Evolutionary conservation across 2,329 filamentous ascomycete genomes (phyloP), one percentile per base, ranked within the genome.

Genomic region (Epichloe sibirici): DNA sequence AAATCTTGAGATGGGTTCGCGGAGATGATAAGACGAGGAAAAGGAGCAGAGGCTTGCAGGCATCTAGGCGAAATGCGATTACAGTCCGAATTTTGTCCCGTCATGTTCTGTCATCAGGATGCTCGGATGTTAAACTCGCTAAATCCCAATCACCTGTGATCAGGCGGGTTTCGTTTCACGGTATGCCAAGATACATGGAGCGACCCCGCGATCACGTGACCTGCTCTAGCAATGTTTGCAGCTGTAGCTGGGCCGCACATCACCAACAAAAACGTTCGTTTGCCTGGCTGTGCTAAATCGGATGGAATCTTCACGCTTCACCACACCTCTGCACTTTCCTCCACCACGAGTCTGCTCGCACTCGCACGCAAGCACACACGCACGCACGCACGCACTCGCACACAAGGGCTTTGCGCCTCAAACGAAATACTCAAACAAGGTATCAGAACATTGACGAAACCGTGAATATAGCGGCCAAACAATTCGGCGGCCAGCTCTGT

Each of bases 151-250:
- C 4, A 17, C n/a, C 28, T 35, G 31, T 31, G 9, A 31, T 31
- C 3, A 31, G 31, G 31, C 31, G 31, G 31, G 9, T 31, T 31
- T 31, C 31, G 9, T 31, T 31, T 31, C 31, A 9, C 31, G 31
- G 9, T 28, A 28, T 31, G 49, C 4, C 31, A 37, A 15, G n/a
- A 42, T 15, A 46, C 31, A 25, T 42, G 31, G 44, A 49, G 55
- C 51, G 62, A 60, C 65, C 65, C 64, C 63, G 60, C 63, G 55
- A 52, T 59, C 66, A 68, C 66, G 66, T 69, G 66, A 68, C 59
- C 55, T 34, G 39, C 25, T 56, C 57, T 51, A 57, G 39, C 28
- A 57, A 58, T 54, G 31, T 51, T 51, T 52, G n/a, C 57, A 49
- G 56, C 57, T 54, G 56, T 45, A 57, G 62, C 25, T 44, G 51